These are phyloP conservation scores for Metarhizium anisopliae DNA, from an alignment of 2,329 filamentous ascomycete genomes.

Conservation along the genomic window DNA sequence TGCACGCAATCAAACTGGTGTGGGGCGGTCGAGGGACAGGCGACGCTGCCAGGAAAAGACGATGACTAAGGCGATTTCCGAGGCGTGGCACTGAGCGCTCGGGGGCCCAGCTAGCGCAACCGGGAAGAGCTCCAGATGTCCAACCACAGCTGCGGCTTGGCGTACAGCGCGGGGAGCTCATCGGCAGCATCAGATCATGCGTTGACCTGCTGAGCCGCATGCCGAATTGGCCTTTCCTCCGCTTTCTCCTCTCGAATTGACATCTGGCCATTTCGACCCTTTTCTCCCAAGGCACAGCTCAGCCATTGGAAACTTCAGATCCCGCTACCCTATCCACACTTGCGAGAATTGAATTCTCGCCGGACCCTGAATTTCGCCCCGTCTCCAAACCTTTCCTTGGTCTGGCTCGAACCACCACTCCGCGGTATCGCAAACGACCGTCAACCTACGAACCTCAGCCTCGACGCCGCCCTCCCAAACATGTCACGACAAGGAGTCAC, in stretches of 20 bases:
- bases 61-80: neutral
- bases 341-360: neutral
- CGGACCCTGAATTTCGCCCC: neutral
- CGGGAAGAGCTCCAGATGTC: neutral
- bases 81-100: neutral
- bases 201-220: neutral
- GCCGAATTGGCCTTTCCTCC: neutral
- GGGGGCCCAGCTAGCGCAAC: neutral
- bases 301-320: neutral
- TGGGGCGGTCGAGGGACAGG: neutral
- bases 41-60: neutral
- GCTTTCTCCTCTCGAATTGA: neutral
- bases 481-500: slow-evolving; percentile 25
- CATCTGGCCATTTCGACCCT: neutral
- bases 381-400: neutral
- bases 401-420: neutral
- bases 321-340: neutral
- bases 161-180: neutral
- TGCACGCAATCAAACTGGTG: neutral
- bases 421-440: neutral
- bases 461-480: neutral
- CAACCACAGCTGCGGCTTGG: slow-evolving; percentile 5
- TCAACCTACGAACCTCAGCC: neutral
- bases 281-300: neutral
- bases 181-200: neutral